Base-by-base conservation (phyloP, 805 yeast genomes). In the Metschnikowia hibisci region DNA sequence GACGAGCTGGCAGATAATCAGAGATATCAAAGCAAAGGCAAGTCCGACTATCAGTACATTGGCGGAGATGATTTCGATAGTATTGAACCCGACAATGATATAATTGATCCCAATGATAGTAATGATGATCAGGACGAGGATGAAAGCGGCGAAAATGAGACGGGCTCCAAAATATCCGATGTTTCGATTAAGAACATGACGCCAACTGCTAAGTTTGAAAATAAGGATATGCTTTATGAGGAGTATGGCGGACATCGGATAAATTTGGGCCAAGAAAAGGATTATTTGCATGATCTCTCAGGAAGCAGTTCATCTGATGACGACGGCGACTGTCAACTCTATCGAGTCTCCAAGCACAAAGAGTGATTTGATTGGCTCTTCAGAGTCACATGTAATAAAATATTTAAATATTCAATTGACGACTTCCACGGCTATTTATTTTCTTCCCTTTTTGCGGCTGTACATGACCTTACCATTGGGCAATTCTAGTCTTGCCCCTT, bases 391-490 rank as follows among this genome's bases (percentile, higher is more conserved):
- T 14, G 6, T 26, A 14, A 4, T 20, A 28, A 20, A 37, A 29
- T 26, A 16, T 35, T 12, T 35, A 35, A 27, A 16, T 35, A 35
- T 16, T 27, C 22, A 27, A 20, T 26, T 35, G 39, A 27, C 32
- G 39, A 35, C 39, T n/a, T 31, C 22, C 31, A 26, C 39, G 32
- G 33, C 28, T 30, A 29, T 8, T 28, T 37, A 36, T 15, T 28
- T 28, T 32, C 44, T 46, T 11, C 47, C 43, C 39, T 46, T 46
- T 22, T 48, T 53, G 4, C 57, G 48, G 20, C 43, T 62, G 42
- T 67, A 68, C 13, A 78, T 69, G 9, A 77, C 77, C 55, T 80
- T 80, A 1, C 87, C 87, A 54, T 81, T 81, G 8, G 84, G 83
- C 46, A 81, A 64, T 39, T 69, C 77, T 34, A 66, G 59, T 49